phyloP scores from a whole-genome alignment of 1,284 basidiomycete species.

The Crepidotus sp. region DNA sequence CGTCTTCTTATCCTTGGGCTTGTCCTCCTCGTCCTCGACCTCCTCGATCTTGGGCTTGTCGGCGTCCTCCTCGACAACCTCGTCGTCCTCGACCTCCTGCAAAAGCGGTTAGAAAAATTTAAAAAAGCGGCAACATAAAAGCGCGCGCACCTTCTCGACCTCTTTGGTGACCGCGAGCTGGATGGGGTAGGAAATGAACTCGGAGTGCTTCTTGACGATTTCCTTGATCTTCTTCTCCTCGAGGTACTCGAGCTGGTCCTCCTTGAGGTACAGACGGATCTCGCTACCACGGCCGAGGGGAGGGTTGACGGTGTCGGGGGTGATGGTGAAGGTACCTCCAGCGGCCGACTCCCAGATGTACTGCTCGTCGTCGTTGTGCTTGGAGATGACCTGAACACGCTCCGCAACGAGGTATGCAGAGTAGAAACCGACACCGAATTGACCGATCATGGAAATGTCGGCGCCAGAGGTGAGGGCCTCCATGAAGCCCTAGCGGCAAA shows the following conservation, averaged over 20 bases:
- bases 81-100: constrained; percentile 84
- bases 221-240: constrained; percentile 99
- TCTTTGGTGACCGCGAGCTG: constrained; percentile 99
- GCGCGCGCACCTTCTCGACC: constrained; percentile 78
- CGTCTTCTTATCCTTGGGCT: constrained; percentile 90
- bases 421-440: constrained; percentile 99
- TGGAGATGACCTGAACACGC: constrained; percentile 96
- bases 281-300: constrained; percentile 92
- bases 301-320: constrained; percentile 83
- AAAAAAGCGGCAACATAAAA: constrained; percentile 6
- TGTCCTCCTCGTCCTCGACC: constrained; percentile 79
- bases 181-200: constrained; percentile 99
- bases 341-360: constrained; percentile 99
- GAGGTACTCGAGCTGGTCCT: constrained; percentile 97
- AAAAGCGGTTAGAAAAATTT: constrained; percentile 11
- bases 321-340: constrained; percentile 99
- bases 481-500: constrained; percentile 78
- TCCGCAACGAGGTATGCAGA: constrained; percentile 99
- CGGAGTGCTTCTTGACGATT: constrained; percentile 99
- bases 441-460: constrained; percentile 90
- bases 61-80: constrained; percentile 58
- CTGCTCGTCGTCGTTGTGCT: constrained; percentile 99
- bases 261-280: constrained; percentile 94
- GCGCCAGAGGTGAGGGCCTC: constrained; percentile 94
- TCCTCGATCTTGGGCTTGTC: constrained; percentile 70